phyloP scores from a whole-genome alignment of 768 basidiomycete genomes.

The Cyathus striatus region DNA sequence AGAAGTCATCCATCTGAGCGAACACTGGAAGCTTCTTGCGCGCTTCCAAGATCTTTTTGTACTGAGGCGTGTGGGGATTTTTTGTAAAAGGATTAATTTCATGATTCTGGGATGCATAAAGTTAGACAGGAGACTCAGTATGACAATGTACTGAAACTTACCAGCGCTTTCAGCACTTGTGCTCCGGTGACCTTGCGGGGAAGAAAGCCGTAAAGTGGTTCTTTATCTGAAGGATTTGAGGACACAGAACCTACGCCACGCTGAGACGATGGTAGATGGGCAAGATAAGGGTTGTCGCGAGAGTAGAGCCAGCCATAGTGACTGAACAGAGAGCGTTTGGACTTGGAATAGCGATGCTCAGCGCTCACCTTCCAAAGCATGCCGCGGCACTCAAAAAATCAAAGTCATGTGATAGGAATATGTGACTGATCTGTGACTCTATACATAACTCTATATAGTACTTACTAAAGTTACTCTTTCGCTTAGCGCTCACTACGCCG shows the following conservation, averaged over 20 bases:
- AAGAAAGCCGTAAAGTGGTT: conserved; percentile 72
- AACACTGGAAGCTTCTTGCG: conserved; percentile 90
- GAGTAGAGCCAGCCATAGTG: not conserved
- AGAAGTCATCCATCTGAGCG: conserved; percentile 89
- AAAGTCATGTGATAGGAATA: too few species aligned
- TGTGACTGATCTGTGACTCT: too few species aligned
- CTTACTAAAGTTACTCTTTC: too few species aligned
- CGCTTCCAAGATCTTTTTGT: conserved; percentile 78
- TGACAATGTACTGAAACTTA: conserved; percentile 26
- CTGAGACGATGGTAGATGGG: conserved; percentile 31
- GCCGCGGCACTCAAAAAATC: too few species aligned
- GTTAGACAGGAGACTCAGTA: not conserved
- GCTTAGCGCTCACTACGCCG: too few species aligned
- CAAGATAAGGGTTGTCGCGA: conserved; percentile 55
- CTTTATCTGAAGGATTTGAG: conserved; percentile 17
- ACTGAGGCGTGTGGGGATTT: conserved; percentile 66
- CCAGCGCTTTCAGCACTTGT: conserved; percentile 69
- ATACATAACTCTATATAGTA: too few species aligned
- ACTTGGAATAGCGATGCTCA: too few species aligned
- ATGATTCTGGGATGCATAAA: conserved; percentile 63
- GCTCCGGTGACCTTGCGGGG: conserved; percentile 62
- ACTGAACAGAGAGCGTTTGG: too few species aligned
- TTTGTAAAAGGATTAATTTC: conserved; percentile 89
- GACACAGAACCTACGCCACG: conserved; percentile 19
- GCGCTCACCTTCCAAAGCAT: too few species aligned